Base-by-base conservation (phyloP, 108 stramenopile genomes). In the Cylindrotheca fusiformis region DNA sequence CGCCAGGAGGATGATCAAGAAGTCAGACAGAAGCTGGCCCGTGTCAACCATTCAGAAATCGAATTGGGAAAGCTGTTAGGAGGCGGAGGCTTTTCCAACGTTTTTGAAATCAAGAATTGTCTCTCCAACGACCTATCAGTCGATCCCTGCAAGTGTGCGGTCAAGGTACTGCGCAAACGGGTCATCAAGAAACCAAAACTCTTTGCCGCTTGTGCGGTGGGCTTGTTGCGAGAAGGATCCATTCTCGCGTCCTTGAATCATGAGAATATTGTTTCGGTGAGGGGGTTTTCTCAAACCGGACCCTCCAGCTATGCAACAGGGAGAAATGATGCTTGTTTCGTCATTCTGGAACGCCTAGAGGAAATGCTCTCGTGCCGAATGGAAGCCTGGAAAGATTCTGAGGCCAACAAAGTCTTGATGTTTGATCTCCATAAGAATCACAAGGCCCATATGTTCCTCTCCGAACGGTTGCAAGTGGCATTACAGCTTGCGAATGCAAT, bases 61-160 rank as follows among this genome's bases (percentile, higher is more conserved):
- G 21, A 57, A 27, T 23, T 80, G 24, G 82, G 82, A 12, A 26
- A 71, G 3, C 47, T 77, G 1, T 60, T 83, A 36, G 79, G 82
- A 21, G 33, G 50, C 18, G 79, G 82, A 6, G 66, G 75, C 18
- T 83, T 83, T 60, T 76, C 75, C 6, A 69, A 68, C 10, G 82
- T 80, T 17, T 70, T 58, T 55, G 72, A 77, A 45, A 75, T 83
- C 21, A 27, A 28, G 8, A 41, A 6, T 6, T 10, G 36, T 14
- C 25, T 21, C 46, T n/a, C 18, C 4, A 2, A 31, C 5, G 63
- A 36, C 4, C 18, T 8, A 4, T 14, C 4, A 4, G 28, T 64
- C 28, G 52, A 59, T 19, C 58, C 67, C n/a, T 19, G 30, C 21
- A 8, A 20, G 6, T 67, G 23, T n/a, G 55, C 56, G 29, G 65